Conservation (phyloP, 2,329 filamentous ascomycete species). For the Colletotrichum sp. region DNA sequence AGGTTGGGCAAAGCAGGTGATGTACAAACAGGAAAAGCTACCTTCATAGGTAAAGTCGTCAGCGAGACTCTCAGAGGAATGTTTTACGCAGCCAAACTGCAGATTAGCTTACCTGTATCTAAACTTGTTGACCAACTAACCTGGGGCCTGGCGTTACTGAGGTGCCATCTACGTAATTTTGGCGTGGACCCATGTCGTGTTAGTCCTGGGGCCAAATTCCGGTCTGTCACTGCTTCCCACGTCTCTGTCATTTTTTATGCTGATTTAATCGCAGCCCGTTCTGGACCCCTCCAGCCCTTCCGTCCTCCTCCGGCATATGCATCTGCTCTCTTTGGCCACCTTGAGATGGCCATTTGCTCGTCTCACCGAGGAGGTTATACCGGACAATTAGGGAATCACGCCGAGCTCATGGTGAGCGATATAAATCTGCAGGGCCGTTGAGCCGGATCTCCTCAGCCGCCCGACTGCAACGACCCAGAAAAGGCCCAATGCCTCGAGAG, state of each 20-base stretch:
- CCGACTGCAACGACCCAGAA: background rate
- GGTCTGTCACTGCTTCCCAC: background rate
- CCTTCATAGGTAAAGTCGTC: background rate
- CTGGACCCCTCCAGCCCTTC: background rate
- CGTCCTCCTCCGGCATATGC: background rate
- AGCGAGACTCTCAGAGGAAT: background rate
- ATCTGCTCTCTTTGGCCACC: background rate
- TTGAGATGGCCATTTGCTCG: background rate
- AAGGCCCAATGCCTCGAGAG: background rate
- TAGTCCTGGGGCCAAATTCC: background rate
- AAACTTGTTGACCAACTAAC: background rate
- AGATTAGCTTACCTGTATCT: background rate
- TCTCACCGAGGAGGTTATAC: background rate
- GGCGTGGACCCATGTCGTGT: background rate
- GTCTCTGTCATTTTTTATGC: background rate
- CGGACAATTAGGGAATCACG: background rate
- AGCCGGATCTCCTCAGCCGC: background rate
- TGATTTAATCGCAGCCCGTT: background rate
- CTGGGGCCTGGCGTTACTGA: background rate
- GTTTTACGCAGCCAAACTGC: background rate
- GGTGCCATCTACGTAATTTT: constrained; percentile 12
- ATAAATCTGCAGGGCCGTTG: constrained; percentile 9
- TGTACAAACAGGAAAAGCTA: background rate
- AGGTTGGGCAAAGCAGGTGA: background rate
- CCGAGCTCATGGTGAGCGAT: constrained; percentile 11